A percentile compares a stretch with the other conserved stretches of the same genome.
Conservation (phyloP, 805 yeast genomes). For the Lipomyces japonicus region DNA sequence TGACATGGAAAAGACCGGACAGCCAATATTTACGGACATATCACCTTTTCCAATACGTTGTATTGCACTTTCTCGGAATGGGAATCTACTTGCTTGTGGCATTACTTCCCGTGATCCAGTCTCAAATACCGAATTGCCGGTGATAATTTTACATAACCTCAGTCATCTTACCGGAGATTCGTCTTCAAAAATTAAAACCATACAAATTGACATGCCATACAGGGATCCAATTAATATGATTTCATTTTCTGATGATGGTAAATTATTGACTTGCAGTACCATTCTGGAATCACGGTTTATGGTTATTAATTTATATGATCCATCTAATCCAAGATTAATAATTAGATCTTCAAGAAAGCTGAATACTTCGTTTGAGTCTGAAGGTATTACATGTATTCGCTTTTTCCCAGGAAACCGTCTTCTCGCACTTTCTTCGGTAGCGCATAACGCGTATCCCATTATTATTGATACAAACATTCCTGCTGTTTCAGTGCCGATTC, state of each 20-base stretch:
- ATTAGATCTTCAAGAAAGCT: constrained; percentile 64
- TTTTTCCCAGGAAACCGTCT: constrained; percentile 64
- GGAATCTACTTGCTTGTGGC: constrained; percentile 68
- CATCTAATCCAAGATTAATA: constrained; percentile 60
- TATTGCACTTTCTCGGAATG: constrained; percentile 63
- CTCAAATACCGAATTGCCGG: constrained; percentile 69
- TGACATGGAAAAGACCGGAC: constrained; percentile 55
- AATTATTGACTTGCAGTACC: constrained; percentile 71
- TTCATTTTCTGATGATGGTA: constrained; percentile 67
- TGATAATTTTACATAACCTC: constrained; percentile 54
- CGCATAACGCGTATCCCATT: constrained; percentile 64
- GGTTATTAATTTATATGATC: constrained; percentile 62
- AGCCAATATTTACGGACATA: constrained; percentile 61
- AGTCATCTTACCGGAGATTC: constrained; percentile 10
- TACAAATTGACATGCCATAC: constrained; percentile 77
- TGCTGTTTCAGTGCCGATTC: background rate
- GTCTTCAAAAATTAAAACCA: constrained; percentile 46
- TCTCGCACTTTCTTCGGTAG: constrained; percentile 53
- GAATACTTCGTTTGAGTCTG: constrained; percentile 69
- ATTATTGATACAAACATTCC: constrained; percentile 58
- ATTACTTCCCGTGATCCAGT: constrained; percentile 73
- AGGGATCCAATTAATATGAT: constrained; percentile 76
- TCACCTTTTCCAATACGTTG: constrained; percentile 77
- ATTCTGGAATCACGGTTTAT: constrained; percentile 74
- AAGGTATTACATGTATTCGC: constrained; percentile 79